phyloP scores from a whole-genome alignment of 768 basidiomycete genomes.

The Stropharia rugosoannulata region DNA sequence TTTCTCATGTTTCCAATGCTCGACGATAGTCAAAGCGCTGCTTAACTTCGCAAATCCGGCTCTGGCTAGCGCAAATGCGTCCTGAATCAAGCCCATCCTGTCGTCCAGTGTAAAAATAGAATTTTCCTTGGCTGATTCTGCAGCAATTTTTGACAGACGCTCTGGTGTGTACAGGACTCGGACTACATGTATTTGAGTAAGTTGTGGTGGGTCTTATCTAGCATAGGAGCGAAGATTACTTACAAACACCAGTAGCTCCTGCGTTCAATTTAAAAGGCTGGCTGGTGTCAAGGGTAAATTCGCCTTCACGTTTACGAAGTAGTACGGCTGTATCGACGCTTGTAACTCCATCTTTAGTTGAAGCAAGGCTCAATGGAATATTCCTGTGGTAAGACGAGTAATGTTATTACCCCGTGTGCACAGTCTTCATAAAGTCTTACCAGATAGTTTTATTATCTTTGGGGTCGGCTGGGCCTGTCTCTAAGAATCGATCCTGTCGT shows the following conservation, averaged over 20 bases:
- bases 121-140: slow-evolving; percentile 68
- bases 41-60: slow-evolving; percentile 82
- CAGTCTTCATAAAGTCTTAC: slow-evolving; percentile 33
- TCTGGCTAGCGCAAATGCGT: slow-evolving; percentile 76
- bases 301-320: slow-evolving; percentile 66
- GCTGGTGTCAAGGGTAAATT: slow-evolving; percentile 68
- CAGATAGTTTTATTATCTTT: slow-evolving; percentile 90
- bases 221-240: slow-evolving; percentile 26
- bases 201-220: neutral
- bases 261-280: slow-evolving; percentile 89
- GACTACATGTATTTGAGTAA: slow-evolving; percentile 39
- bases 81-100: slow-evolving; percentile 84
- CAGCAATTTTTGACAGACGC: slow-evolving; percentile 73
- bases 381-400: slow-evolving; percentile 45
- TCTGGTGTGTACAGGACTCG: slow-evolving; percentile 86
- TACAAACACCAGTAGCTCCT: slow-evolving; percentile 86
- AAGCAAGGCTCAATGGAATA: slow-evolving; percentile 74
- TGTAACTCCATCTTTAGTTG: slow-evolving; percentile 53
- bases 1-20: slow-evolving; percentile 67
- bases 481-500: slow-evolving; percentile 90
- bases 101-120: slow-evolving; percentile 79
- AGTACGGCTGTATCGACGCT: slow-evolving; percentile 60
- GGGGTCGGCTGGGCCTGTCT: slow-evolving; percentile 73
- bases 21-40: slow-evolving; percentile 70
- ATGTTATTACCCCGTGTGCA: neutral